Evolutionary conservation across 257 asterid genomes (phyloP).

Genomic region (Scutellaria barbata): DNA sequence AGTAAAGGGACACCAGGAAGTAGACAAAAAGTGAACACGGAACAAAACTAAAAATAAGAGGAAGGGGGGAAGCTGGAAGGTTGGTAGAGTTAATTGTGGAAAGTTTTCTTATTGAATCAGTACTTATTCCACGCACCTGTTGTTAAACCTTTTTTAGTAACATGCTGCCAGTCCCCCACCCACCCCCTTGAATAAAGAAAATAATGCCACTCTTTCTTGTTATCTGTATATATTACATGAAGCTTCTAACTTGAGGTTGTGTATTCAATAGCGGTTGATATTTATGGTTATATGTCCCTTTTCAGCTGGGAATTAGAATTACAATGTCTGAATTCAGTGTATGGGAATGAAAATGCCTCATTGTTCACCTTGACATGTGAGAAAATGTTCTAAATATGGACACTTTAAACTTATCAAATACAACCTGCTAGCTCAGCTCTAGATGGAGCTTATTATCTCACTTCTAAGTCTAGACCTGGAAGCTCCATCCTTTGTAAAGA

Average conservation of each 20-base stretch:
- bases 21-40: neutral
- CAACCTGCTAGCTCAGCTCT: neutral
- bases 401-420: neutral
- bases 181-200: neutral
- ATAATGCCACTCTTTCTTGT: neutral
- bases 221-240: neutral
- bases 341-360: neutral
- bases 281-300: neutral
- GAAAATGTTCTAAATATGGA: constrained; percentile 1
- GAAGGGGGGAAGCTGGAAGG: neutral
- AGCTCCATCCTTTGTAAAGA: neutral
- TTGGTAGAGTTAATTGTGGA: constrained; percentile 5
- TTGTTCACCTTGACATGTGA: constrained; percentile 3
- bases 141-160: neutral
- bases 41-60: neutral
- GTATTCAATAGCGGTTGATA: neutral
- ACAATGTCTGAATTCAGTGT: neutral
- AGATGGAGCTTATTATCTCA: constrained; percentile 6
- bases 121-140: neutral
- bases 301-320: neutral
- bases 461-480: neutral
- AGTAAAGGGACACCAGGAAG: neutral
- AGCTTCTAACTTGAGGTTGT: constrained; percentile 9
- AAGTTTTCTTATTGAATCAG: neutral
- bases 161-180: neutral